Percentiles rank a stretch among this genome's conserved stretches.
Conservation (phyloP, 805 yeast species). For the Candida methanosorbosa region DNA sequence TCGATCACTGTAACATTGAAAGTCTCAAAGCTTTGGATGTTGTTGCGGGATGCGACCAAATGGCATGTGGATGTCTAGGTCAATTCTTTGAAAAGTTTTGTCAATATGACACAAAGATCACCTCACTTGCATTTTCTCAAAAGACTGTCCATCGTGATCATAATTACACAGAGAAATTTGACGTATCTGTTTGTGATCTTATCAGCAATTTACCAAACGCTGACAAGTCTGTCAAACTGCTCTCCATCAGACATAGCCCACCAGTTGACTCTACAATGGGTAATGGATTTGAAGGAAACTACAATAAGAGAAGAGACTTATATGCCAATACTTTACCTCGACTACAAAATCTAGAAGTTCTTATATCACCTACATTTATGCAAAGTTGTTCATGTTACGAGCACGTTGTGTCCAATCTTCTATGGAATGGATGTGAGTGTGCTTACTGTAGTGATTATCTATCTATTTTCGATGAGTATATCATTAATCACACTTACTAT, state of each 20-base stretch:
- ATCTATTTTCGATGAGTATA: conserved; percentile 46
- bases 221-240: conserved; percentile 22
- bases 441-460: conserved; percentile 39
- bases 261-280: conserved; percentile 47
- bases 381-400: conserved; percentile 61
- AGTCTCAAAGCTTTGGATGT: conserved; percentile 37
- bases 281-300: conserved; percentile 72
- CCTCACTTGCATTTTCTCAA: conserved; percentile 21
- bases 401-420: conserved; percentile 54
- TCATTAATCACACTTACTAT: conserved; percentile 57
- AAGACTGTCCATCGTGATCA: conserved; percentile 31
- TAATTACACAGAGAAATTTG: conserved; percentile 47
- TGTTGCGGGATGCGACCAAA: conserved; percentile 43
- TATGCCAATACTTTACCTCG: conserved; percentile 41
- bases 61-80: conserved; percentile 34
- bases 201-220: conserved; percentile 26
- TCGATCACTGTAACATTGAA: conserved; percentile 20
- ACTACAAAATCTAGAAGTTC: conserved; percentile 28
- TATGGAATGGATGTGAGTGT: conserved; percentile 78
- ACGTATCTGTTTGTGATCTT: conserved; percentile 36
- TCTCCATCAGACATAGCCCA: conserved; percentile 50
- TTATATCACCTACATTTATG: conserved; percentile 52
- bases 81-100: conserved; percentile 25
- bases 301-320: conserved; percentile 45
- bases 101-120: conserved; percentile 2